These are phyloP conservation scores for Erodium maritimum DNA, from an alignment of 345 rosid species.

Conservation along the genomic window DNA sequence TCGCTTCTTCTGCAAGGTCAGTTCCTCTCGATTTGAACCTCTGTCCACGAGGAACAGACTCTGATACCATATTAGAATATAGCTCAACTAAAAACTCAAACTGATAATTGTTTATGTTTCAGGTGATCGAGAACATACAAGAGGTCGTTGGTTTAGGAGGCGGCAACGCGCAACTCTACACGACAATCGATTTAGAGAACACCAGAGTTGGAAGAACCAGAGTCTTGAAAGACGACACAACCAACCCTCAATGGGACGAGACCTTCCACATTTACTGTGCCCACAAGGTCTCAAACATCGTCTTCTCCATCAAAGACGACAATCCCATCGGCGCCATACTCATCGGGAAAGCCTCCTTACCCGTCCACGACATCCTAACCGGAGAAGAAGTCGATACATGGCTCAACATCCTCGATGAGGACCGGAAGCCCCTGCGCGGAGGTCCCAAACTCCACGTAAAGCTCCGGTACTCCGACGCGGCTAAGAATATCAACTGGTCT, in stretches of 20 bases:
- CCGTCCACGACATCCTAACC: constrained; percentile 18
- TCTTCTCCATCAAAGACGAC: constrained; percentile 31
- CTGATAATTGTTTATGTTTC: constrained; percentile 7
- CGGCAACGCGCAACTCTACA: constrained; percentile 21
- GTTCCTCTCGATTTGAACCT: too few species aligned
- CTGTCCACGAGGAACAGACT: too few species aligned
- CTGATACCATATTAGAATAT: too few species aligned
- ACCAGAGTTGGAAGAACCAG: constrained; percentile 30
- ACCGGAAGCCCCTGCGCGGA: constrained; percentile 10
- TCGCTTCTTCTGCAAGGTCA: constrained; percentile 28
- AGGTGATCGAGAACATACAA: constrained; percentile 21
- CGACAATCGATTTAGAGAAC: constrained; percentile 26
- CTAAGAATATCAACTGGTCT: constrained; percentile 24
- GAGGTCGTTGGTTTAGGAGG: constrained; percentile 18
- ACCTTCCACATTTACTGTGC: constrained; percentile 39
- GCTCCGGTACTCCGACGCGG: constrained; percentile 23
- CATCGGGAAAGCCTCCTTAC: constrained; percentile 37
- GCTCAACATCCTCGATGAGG: constrained; percentile 22
- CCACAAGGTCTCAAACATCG: constrained; percentile 31
- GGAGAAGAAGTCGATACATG: constrained; percentile 31
- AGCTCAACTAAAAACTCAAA: too few species aligned
- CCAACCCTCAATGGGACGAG: constrained; percentile 26
- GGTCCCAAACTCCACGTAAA: constrained; percentile 33
- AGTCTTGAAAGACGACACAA: constrained; percentile 11
- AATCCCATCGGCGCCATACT: constrained; percentile 21